Conservation (phyloP, 2,329 filamentous ascomycete species). For the Thelonectria rubi region DNA sequence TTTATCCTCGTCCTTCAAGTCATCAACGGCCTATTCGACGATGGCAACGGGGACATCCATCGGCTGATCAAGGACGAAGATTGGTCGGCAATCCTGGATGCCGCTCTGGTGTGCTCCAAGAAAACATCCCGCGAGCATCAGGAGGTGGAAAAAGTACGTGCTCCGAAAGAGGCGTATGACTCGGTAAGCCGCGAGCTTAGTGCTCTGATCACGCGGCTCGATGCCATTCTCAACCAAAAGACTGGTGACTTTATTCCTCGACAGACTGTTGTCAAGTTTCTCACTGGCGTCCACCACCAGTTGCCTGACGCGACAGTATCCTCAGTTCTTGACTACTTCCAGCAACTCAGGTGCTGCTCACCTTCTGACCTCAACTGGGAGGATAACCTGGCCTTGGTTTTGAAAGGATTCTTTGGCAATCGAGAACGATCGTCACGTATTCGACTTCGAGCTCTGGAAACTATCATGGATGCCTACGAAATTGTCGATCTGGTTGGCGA, state of each 20-base stretch:
- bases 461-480: conserved; percentile 67
- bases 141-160: conserved; percentile 40
- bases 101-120: conserved; percentile 65
- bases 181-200: conserved; percentile 55
- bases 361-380: conserved; percentile 77
- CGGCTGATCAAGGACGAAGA: conserved; percentile 70
- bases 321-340: conserved; percentile 72
- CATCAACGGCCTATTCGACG: conserved; percentile 65
- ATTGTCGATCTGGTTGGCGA: conserved; percentile 67
- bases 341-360: conserved; percentile 74
- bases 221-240: conserved; percentile 56
- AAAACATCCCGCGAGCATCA: conserved; percentile 36
- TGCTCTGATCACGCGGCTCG: conserved; percentile 58
- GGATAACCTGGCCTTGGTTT: conserved; percentile 66
- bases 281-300: conserved; percentile 67
- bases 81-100: conserved; percentile 68
- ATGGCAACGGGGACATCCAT: conserved; percentile 61
- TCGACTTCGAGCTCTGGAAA: conserved; percentile 68
- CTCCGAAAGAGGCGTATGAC: conserved; percentile 48
- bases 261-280: conserved; percentile 73
- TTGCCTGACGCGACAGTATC: conserved; percentile 72
- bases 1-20: conserved; percentile 59
- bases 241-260: conserved; percentile 67
- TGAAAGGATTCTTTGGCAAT: conserved; percentile 72
- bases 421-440: conserved; percentile 67